Conservation (phyloP, 495 filamentous ascomycete genomes). For the Tuber magnatum region DNA sequence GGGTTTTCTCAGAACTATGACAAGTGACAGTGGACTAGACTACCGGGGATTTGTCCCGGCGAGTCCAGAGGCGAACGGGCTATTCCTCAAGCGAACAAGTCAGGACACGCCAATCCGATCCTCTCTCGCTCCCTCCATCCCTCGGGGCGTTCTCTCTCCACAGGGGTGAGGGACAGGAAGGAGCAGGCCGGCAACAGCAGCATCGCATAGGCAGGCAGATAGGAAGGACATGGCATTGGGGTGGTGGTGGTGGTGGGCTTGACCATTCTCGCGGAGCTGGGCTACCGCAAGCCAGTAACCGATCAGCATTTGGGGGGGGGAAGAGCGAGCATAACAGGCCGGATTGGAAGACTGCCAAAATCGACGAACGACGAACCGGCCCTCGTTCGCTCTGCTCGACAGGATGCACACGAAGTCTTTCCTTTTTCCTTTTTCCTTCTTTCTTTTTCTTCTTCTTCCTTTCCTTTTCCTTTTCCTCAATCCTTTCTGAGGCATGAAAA, state of each 20-base stretch:
- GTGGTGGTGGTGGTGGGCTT: slow-evolving; percentile 11
- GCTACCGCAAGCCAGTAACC: neutral
- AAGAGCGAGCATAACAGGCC: slow-evolving; percentile 29
- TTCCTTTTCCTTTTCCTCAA: slow-evolving; percentile 12
- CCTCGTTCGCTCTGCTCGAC: slow-evolving; percentile 12
- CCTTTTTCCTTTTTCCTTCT: slow-evolving; percentile 17
- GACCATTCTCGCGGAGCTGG: neutral
- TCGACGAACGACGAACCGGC: slow-evolving; percentile 30
- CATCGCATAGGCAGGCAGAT: neutral
- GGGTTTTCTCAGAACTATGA: neutral
- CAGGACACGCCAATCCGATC: slow-evolving; percentile 23
- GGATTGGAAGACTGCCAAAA: slow-evolving; percentile 32
- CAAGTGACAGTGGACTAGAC: neutral
- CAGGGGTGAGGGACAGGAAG: slow-evolving; percentile 14
- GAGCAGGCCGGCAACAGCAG: neutral
- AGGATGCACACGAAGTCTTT: slow-evolving; percentile 29
- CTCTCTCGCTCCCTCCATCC: slow-evolving; percentile 7
- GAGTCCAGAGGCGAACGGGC: slow-evolving; percentile 11
- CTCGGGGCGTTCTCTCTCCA: slow-evolving; percentile 24
- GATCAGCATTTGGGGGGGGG: slow-evolving; percentile 10
- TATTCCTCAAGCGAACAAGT: slow-evolving; percentile 26
- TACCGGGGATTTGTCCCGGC: slow-evolving; percentile 31
- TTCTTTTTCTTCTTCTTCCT: slow-evolving; percentile 11
- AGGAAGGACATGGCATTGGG: slow-evolving; percentile 10
- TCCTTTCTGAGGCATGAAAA: neutral